phyloP scores from a whole-genome alignment of 768 basidiomycete species.

The Serpula lacrymans region DNA sequence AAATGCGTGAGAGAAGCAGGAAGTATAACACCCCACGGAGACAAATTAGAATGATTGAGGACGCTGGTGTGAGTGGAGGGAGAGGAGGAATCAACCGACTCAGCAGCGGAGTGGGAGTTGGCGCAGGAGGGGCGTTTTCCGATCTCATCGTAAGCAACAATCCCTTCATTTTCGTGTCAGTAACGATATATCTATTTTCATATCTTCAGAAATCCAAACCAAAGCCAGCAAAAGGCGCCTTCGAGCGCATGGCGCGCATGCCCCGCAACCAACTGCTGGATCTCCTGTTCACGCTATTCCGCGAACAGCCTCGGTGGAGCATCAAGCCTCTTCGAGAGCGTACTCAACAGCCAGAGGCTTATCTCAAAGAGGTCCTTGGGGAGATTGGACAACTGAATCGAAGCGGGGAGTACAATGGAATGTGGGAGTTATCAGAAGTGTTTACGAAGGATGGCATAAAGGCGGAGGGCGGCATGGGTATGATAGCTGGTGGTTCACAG shows the following conservation, averaged over 20 bases:
- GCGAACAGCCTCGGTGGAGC: conserved; percentile 77
- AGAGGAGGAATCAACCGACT: conserved; percentile 74
- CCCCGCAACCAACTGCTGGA: conserved; percentile 87
- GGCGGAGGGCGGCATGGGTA: conserved; percentile 22
- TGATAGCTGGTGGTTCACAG: too few species aligned
- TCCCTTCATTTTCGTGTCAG: conserved; percentile 5
- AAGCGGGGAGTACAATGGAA: conserved; percentile 75
- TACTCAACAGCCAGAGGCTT: conserved; percentile 83
- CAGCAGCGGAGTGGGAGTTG: conserved; percentile 68
- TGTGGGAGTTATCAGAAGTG: conserved; percentile 76
- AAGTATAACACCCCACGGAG: conserved; percentile 65
- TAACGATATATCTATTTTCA: conserved; percentile 7
- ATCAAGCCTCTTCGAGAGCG: conserved; percentile 73
- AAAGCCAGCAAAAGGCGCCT: conserved; percentile 64
- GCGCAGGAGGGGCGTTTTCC: conserved; percentile 54
- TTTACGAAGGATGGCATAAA: conserved; percentile 63
- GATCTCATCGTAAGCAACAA: conserved; percentile 69
- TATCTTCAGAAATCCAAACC: conserved; percentile 53
- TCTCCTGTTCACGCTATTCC: conserved; percentile 74
- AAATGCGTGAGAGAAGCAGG: conserved; percentile 65
- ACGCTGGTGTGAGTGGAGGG: conserved; percentile 63
- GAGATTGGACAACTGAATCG: conserved; percentile 77
- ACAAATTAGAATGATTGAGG: conserved; percentile 73
- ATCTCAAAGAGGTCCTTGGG: conserved; percentile 77
- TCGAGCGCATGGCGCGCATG: conserved; percentile 91